Evolutionary conservation across 2,329 filamentous ascomycete species (phyloP), one percentile per base, ranked within the genome.

Genomic region (Elsinoe arachidis): DNA sequence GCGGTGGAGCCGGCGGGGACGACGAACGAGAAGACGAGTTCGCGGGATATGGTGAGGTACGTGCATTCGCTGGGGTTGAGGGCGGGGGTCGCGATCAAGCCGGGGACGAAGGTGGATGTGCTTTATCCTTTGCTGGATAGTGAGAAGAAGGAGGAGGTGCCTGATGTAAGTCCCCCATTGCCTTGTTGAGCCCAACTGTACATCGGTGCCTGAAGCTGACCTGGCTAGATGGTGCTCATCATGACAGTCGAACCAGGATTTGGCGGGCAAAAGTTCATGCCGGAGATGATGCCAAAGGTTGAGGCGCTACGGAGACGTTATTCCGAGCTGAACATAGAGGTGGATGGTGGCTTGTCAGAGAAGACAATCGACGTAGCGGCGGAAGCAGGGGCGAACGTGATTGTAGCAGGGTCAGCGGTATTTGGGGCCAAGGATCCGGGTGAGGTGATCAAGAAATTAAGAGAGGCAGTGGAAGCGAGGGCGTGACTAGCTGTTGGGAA

Each of bases 201-300:
- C 38, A 38, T 17, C 19, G 23, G 14, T 39, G 58, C n/a, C 17
- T 33, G 21, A 43, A 47, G 21, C 55, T 46, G 49, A 37, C 39
- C 23, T 26, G 7, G 38, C 10, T 61, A 96, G 92, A 99, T 99
- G 93, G 90, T 96, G 37, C 84, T 99, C 15, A 82, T 99, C 60
- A 99, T 99, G 93, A 99, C 93, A 1, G 93, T 99, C 43, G 83
- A 99, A 74, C 93, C 93, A 44, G 93, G 93, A 46, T 99, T 99
- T 69, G 93, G 93, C 61, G 93, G 93, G 5, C 93, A 99, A 71
- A 96, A 96, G 69, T 99, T 99, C 79, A 97, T 97, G 90, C 85
- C 90, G 11, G 89, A 88, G 5, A 90, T 96, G 76, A 82, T 99
- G 64, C 90, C 92, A 69, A 99, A 99, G 76, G 93, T 99, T 21